Base-by-base conservation (phyloP, 352 stramenopile species). In the Globisporangium spiculum region DNA sequence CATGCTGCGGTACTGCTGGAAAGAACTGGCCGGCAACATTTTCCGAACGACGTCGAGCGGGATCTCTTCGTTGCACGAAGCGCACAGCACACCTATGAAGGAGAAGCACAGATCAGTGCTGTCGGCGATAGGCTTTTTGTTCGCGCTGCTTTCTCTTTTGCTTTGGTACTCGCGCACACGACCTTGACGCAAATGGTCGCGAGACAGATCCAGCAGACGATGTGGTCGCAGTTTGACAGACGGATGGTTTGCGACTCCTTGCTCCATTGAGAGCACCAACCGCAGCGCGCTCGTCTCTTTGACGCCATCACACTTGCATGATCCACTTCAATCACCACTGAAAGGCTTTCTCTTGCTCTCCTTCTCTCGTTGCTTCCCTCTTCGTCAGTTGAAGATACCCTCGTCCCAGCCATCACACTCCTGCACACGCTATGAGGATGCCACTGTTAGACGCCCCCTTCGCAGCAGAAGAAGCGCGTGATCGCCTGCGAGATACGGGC, bases 391-490 rank as follows among this genome's bases (percentile, higher is more conserved):
- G 52, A 16, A 8, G 1, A n/a, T 7, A 0, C n/a, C 50, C 57
- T 27, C 36, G 32, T 66, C 58, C n/a, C 65, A 70, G 7, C 8
- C 32, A 26, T 5, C 55, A 60, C 18, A 38, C 36, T 44, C 36
- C 1, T 14, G 4, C 10, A 18, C 36, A 16, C 36, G 16, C 34
- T 38, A 58, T 44, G 30, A 16, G 38, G 38, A 44, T 50, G 18
- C 8, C 16, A 14, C n/a, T 14, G 27, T 50, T 73, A 73, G 27
- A 36, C 9, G 6, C 62, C 54, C 36, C 52, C 50, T 60, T 75
- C 75, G 63, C 83, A 89, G 69, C 77, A 88, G 64, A 87, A 84
- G 68, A 85, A 87, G 18, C 80, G 76, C 38, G 83, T 91, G 34
- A 83, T 63, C 38, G 69, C 67, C 62, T 86, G 81, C 22, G 80